Percentiles rank a stretch among this genome's conserved stretches.
Conservation (phyloP, 495 filamentous ascomycete species). For the Rhypophila decipiens region DNA sequence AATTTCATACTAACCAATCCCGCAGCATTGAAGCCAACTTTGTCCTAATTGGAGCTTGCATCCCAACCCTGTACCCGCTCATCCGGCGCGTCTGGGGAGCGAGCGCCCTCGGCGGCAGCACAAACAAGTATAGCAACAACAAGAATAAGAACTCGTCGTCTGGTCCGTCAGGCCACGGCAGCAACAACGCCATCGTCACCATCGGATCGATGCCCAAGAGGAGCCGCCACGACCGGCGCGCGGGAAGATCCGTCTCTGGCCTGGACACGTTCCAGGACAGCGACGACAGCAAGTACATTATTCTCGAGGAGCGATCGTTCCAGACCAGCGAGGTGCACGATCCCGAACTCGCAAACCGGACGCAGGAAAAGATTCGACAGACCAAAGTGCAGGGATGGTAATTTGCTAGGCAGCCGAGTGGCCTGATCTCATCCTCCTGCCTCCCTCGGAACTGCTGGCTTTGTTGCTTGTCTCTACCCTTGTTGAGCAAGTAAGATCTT, state of each 20-base stretch:
- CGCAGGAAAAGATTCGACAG: not conserved
- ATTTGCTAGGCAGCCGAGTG: no score
- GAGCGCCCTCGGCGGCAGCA: slow-evolving; percentile 9
- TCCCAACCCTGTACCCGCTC: slow-evolving; percentile 18
- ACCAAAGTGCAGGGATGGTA: not conserved
- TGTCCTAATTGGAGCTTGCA: slow-evolving; percentile 19
- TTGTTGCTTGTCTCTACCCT: no score
- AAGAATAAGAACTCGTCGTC: not conserved
- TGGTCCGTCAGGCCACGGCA: not conserved
- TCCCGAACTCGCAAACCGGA: not conserved
- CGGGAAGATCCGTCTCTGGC: not conserved
- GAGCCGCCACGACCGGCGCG: not conserved
- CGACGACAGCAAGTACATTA: slow-evolving; percentile 14
- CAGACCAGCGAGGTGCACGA: not conserved
- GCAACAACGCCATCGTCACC: slow-evolving; percentile 10
- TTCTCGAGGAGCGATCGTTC: slow-evolving; percentile 15
- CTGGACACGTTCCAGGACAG: slow-evolving; percentile 13
- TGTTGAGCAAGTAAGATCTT: no score
- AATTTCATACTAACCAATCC: not conserved
- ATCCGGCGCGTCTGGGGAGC: slow-evolving; percentile 14
- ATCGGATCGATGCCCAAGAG: slow-evolving; percentile 15
- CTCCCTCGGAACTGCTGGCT: no score
- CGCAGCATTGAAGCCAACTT: slow-evolving; percentile 19
- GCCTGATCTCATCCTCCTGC: no score
- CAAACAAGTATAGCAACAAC: not conserved